Base-by-base conservation (phyloP, 2,329 filamentous ascomycete species). In the Daldinia sp. region DNA sequence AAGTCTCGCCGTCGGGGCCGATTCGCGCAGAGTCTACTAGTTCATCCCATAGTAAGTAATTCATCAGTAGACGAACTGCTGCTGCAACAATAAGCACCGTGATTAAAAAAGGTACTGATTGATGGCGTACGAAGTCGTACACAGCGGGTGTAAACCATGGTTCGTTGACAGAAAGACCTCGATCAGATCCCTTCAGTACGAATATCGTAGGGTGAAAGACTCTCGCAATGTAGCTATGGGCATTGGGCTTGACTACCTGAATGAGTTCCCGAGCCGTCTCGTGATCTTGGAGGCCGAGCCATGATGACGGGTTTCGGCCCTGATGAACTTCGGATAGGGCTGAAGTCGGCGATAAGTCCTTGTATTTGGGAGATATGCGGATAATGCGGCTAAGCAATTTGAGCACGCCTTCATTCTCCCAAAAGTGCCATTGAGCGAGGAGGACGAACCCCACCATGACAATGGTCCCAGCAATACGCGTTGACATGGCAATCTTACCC, bases 241-340 rank as follows among this genome's bases (percentile, higher is more conserved):
- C 85, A 56, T 83, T 80, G 5, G 91, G 91, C 67, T 92, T 93
- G 69, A 93, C 84, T 29, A 91, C 85, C n/a, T 86, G 83, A 73
- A 94, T 92, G 13, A 94, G 84, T 71, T 94, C 91, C 34, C 85
- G 85, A 2, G 90, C 91, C 1, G 90, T 93, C 71, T 92, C 89
- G 69, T 93, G 90, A 69, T 94, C 91, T 74, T 94, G 91, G 58
- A 93, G 81, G 23, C 85, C 84, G 50, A 94, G 80, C 91, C 91
- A 94, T 13, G 91, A 90, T 3, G 84, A 87, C 1, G 90, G 91
- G n/a, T 88, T 91, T 63, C 91, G 83, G 2, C 90, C 90, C 72
- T 92, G 90, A 70, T 94, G 89, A 63, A 93, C 84, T 19, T 85
- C 83, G 9, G 87, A 81, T 1, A 87, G 80, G 2, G 84, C 73